Conservation (phyloP, 495 filamentous ascomycete genomes). For the Penicillium maclennaniae region DNA sequence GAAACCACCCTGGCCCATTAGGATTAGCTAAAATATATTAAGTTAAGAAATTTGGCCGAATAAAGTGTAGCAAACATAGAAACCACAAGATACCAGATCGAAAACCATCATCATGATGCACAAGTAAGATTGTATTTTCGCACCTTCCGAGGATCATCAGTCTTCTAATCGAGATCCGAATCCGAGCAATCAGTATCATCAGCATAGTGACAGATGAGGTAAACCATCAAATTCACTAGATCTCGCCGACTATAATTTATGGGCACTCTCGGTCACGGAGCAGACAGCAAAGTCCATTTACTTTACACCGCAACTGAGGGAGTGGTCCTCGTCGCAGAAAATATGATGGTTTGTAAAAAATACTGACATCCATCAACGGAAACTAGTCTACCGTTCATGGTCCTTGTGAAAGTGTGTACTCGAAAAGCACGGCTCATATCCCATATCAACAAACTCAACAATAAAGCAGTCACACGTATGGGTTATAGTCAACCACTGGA, state of each 20-base stretch:
- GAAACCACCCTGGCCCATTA: too few species aligned
- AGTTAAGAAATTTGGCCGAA: too few species aligned
- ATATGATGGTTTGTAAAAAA: not conserved
- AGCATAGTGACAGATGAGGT: constrained; percentile 4
- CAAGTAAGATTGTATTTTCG: too few species aligned
- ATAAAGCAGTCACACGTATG: constrained; percentile 6
- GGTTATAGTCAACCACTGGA: constrained; percentile 32
- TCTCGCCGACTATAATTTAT: not conserved
- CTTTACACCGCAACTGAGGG: not conserved
- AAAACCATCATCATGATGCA: too few species aligned
- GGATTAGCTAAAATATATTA: too few species aligned
- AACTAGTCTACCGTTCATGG: not conserved
- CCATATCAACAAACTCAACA: not conserved
- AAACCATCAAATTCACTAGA: not conserved
- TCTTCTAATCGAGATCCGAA: not conserved
- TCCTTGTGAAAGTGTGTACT: not conserved
- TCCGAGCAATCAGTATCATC: not conserved
- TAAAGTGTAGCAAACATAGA: too few species aligned
- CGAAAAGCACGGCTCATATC: not conserved
- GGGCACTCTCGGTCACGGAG: not conserved
- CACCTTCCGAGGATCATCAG: too few species aligned
- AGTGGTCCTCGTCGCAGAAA: not conserved
- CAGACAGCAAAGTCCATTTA: not conserved
- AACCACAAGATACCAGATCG: too few species aligned
- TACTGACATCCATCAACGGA: not conserved